Base-by-base conservation (phyloP, 768 basidiomycete species). In the Neoboletus magnificus region DNA sequence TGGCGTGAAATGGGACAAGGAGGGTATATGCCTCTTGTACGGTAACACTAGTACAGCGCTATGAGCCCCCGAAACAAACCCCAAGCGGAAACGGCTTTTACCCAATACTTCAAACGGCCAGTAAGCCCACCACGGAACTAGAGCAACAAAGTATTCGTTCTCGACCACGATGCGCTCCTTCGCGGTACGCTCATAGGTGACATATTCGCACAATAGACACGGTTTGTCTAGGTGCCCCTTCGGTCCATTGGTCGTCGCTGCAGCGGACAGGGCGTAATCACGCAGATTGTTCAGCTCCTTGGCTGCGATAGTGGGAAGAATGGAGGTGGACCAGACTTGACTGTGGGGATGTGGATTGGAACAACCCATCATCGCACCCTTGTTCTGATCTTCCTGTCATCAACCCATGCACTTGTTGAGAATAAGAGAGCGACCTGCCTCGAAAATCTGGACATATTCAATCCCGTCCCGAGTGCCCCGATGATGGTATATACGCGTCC, bases 301-400 rank as follows among this genome's bases (percentile, higher is more conserved):
- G 2, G 85, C 77, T 1, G 90, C 85, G 25, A 89, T 69, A 1
- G 83, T 81, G 1, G 92, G 93, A 8, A 93, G 73, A 16, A 76
- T 76, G 4, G 87, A 89, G 5, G 87, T 71, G 4, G 91, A 88
- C 90, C 92, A 93, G 16, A 86, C 83, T 71, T 97, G 94, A 22
- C 93, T 91, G 69, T 96, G 94, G 0, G 94, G 93, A 68, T 96
- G 94, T 25, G 93, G 91, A 66, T 95, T 96, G 8, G 89, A 92
- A 66, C 92, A 95, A 12, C 94, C 94, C 94, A 95, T 95, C 77
- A 93, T 93, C 3, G 86, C 73, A 3, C 94, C 94, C 73, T 94
- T 95, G 71, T 93, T 94, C 87, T 93, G 62, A 36, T 29, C 25
- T 47, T 39, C 48, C 46, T 1, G 36, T 51, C 49, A 50, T 62